Percentiles rank a stretch among this genome's conserved stretches.
phyloP scores from a whole-genome alignment of 805 yeast species.

The Metschnikowia kofuensis region DNA sequence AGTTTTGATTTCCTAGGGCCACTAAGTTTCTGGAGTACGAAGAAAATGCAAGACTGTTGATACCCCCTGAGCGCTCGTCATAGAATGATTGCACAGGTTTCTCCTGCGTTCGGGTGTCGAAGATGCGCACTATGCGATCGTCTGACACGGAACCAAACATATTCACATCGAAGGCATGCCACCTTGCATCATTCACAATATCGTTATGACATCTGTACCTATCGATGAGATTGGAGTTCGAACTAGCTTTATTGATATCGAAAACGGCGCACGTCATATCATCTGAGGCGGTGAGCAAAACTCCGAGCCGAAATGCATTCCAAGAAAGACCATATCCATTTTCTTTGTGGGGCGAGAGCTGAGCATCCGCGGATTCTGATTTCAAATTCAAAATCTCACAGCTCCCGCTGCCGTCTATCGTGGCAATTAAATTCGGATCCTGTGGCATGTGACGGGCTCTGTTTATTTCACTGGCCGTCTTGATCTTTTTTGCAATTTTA shows the following conservation, averaged over 20 bases:
- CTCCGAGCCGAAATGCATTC: constrained; percentile 48
- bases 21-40: constrained; percentile 55
- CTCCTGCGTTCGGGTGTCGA: constrained; percentile 47
- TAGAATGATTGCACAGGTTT: constrained; percentile 26
- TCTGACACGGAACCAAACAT: constrained; percentile 74
- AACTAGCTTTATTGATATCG: constrained; percentile 36
- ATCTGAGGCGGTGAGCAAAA: constrained; percentile 61
- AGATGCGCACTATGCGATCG: constrained; percentile 53
- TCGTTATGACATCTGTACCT: constrained; percentile 40
- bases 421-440: constrained; percentile 51
- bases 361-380: constrained; percentile 25
- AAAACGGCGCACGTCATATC: constrained; percentile 63
- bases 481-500: constrained; percentile 57
- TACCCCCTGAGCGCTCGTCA: constrained; percentile 34
- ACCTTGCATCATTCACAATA: constrained; percentile 73
- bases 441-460: constrained; percentile 72
- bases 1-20: constrained; percentile 69
- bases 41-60: constrained; percentile 67
- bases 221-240: constrained; percentile 4
- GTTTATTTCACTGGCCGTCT: constrained; percentile 64
- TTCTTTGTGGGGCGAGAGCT: constrained; percentile 51
- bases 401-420: constrained; percentile 67
- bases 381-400: constrained; percentile 51
- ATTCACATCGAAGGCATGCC: constrained; percentile 54
- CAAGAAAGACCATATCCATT: constrained; percentile 79